Base-by-base conservation (phyloP, 1,284 basidiomycete genomes). In the Schizopora paradoxa region DNA sequence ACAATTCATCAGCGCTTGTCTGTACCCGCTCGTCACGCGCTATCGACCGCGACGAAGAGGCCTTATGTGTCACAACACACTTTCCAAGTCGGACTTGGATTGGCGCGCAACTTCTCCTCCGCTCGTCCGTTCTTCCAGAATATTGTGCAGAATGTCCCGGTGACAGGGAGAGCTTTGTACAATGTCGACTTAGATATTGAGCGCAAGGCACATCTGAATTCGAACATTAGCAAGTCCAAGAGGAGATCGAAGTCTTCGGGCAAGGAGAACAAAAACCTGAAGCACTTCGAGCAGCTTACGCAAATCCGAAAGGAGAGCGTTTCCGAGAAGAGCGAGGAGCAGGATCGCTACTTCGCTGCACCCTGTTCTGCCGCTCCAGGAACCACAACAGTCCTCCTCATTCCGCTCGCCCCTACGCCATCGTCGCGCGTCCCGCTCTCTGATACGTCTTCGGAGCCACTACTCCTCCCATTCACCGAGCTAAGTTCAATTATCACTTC, bases 81-180 rank as follows among this genome's bases (percentile, higher is more conserved):
- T 16, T 61, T 74, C 0, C 79, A 87, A 50, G 74, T 89, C 19
- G 86, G 86, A 6, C 66, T 89, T 1, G 84, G 83, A 25, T 75
- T 74, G 0, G 82, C 80, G 1, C 69, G 86, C 38, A 85, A 79
- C 57, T 89, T 89, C 62, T 77, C 76, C 22, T 76, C 80, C 3
- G 72, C 69, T 5, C 74, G 83, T 1, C 82, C 85, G 3, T 72
- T 88, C 43, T 88, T 89, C 69, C 79, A 86, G 61, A 79, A 82
- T 56, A 60, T 89, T 22, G 76, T 76, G 2, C 76, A 89, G 60
- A 89, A 89, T 58, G 78, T 86, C 2, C 86, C 86, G 5, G 64
- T 89, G 16, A 70, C 76, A 0, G 76, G 72, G 7, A 74, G 86
- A 27, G 76, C 86, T 1, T 66, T 88, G 28, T 79, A 75, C 59